Conservation (phyloP, 352 stramenopile genomes). For the Pythium utonaiense region DNA sequence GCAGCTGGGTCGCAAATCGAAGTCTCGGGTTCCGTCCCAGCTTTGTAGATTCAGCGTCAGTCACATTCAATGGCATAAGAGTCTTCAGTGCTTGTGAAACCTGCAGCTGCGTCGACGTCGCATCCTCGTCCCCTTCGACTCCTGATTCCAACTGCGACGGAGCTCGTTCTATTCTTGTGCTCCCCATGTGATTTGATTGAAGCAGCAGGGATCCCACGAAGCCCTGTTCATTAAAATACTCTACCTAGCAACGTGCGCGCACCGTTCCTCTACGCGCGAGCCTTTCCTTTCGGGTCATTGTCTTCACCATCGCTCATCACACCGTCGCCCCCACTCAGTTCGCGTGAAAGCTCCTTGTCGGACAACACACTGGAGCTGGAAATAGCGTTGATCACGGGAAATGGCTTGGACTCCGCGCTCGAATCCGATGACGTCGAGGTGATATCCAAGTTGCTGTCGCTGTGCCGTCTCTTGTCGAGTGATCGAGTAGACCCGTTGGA, state of each 20-base stretch:
- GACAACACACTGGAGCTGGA: conserved; percentile 49
- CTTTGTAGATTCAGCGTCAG: too few species aligned
- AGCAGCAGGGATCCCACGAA: background rate
- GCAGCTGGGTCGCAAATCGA: conserved; percentile 8
- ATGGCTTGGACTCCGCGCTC: conserved; percentile 16
- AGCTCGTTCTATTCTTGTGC: background rate
- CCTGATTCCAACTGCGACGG: background rate
- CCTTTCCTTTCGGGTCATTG: background rate
- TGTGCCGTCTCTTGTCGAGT: conserved; percentile 16
- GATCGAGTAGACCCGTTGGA: background rate
- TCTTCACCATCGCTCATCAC: conserved; percentile 35
- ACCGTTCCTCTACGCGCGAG: background rate
- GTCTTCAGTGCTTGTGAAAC: background rate
- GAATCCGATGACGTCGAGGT: conserved; percentile 10
- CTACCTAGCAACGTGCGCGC: background rate
- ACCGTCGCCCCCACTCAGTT: conserved; percentile 39
- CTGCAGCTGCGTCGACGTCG: background rate
- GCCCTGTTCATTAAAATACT: conserved; percentile 2
- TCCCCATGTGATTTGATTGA: background rate
- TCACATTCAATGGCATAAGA: too few species aligned
- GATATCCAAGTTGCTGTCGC: conserved; percentile 19
- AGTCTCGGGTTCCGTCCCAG: too few species aligned
- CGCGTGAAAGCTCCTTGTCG: conserved; percentile 44
- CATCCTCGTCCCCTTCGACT: background rate
- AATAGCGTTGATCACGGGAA: conserved; percentile 35